A percentile compares a stretch with the other conserved stretches of the same genome.
phyloP scores from a whole-genome alignment of 805 yeast species.

The Candida multigemmis region DNA sequence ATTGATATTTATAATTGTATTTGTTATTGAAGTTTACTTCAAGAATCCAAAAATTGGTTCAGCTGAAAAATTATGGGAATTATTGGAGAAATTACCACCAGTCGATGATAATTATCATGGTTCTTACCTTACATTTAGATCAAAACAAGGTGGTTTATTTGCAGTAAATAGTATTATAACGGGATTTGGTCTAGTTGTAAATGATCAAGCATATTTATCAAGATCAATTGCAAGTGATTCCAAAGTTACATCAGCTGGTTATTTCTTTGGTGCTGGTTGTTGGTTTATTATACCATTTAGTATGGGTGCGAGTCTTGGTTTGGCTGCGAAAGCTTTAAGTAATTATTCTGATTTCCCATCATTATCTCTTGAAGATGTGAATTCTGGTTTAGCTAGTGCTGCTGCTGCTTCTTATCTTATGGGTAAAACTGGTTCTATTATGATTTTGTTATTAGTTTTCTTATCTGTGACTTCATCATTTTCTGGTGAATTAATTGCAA shows the following conservation, averaged over 20 bases:
- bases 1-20: slow-evolving; percentile 10
- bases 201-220: slow-evolving; percentile 16
- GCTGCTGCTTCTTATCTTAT: slow-evolving; percentile 11
- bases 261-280: slow-evolving; percentile 13
- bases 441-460: slow-evolving; percentile 23
- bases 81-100: slow-evolving; percentile 7
- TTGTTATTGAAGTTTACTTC: slow-evolving; percentile 10
- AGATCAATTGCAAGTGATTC: slow-evolving; percentile 17
- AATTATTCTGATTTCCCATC: slow-evolving; percentile 10
- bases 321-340: slow-evolving; percentile 26
- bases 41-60: slow-evolving; percentile 12
- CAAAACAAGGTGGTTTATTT: slow-evolving; percentile 12
- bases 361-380: slow-evolving; percentile 8
- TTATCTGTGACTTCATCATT: slow-evolving; percentile 33
- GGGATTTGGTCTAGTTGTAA: slow-evolving; percentile 12
- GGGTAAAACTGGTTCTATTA: slow-evolving; percentile 19
- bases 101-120: slow-evolving; percentile 6
- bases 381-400: slow-evolving; percentile 12
- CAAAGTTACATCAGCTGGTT: slow-evolving; percentile 11
- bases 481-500: slow-evolving; percentile 32
- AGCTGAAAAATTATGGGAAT: slow-evolving; percentile 14
- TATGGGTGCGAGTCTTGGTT: slow-evolving; percentile 20
- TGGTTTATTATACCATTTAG: slow-evolving; percentile 18
- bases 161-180: slow-evolving; percentile 11
- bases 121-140: slow-evolving; percentile 8